Conservation (phyloP, 176 grass and related monocot species). For the Thinopyrum elongatum region DNA sequence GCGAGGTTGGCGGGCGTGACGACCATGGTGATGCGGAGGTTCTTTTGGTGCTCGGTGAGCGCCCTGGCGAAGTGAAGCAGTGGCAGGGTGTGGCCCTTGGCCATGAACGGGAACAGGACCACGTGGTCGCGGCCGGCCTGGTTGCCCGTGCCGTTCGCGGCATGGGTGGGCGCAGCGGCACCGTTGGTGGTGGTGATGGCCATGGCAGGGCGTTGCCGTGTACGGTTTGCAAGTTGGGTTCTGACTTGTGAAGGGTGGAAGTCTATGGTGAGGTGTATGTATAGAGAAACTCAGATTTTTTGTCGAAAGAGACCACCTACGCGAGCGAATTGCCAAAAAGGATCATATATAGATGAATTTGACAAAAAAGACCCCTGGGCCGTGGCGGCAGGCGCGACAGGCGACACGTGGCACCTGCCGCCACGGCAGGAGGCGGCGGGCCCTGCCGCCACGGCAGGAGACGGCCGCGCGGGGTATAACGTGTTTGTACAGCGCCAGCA, state of each 20-base stretch:
- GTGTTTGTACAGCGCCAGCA: no score
- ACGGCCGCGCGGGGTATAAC: no score
- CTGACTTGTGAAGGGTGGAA: neutral
- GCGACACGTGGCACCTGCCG: no score
- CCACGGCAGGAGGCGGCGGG: no score
- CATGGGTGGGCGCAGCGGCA: neutral
- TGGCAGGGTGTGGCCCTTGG: slow-evolving; percentile 70
- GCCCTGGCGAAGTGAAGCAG: slow-evolving; percentile 56
- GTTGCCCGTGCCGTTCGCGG: neutral
- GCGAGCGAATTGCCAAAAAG: no score
- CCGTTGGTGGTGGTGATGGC: neutral
- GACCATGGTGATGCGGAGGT: slow-evolving; percentile 49
- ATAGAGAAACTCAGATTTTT: no score
- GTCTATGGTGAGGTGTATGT: neutral
- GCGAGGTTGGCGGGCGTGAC: slow-evolving; percentile 49
- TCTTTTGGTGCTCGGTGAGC: slow-evolving; percentile 38
- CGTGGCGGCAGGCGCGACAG: no score
- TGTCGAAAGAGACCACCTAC: no score
- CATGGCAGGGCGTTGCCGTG: neutral
- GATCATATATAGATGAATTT: no score
- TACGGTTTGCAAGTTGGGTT: neutral
- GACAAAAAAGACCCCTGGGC: no score
- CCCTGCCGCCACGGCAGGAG: no score
- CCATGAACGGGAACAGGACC: slow-evolving; percentile 81
- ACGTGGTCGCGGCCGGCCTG: slow-evolving; percentile 37